These are phyloP conservation scores for Sarocladium kiliense DNA, from an alignment of 2,329 filamentous ascomycete genomes.

Conservation along the genomic window DNA sequence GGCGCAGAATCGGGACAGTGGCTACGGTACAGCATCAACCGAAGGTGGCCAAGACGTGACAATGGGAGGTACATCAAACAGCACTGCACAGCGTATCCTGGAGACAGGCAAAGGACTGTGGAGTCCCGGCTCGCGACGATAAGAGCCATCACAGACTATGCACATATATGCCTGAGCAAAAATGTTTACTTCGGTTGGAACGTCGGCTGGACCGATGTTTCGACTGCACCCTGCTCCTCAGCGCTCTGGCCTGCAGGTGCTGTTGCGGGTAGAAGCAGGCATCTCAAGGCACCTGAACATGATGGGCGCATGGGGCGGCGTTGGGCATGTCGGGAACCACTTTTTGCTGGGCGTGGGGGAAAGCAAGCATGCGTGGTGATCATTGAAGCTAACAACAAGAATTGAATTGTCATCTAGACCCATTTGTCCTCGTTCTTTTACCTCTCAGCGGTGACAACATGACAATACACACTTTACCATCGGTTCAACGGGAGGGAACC, in stretches of 20 bases:
- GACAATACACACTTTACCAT: no score
- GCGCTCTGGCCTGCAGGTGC: no score
- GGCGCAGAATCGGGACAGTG: slow-evolving; percentile 35
- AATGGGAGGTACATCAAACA: slow-evolving; percentile 44
- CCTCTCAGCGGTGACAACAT: no score
- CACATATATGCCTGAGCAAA: not conserved
- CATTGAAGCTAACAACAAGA: not conserved
- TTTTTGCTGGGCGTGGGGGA: not conserved
- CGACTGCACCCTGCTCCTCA: no score
- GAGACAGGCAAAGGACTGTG: slow-evolving; percentile 61
- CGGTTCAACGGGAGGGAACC: no score
- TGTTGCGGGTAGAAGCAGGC: no score
- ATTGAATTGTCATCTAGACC: not conserved
- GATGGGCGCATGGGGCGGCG: not conserved
- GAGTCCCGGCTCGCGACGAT: slow-evolving; percentile 30
- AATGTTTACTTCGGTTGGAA: not conserved
- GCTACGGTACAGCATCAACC: slow-evolving; percentile 39
- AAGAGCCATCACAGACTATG: not conserved
- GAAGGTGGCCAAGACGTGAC: slow-evolving; percentile 34
- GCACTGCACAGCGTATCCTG: no score
- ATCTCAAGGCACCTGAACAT: not conserved
- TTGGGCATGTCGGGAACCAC: not conserved
- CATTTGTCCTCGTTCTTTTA: no score
- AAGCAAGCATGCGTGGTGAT: slow-evolving; percentile 2
- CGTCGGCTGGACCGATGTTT: not conserved